Percentiles rank a stretch among this genome's conserved stretches.
phyloP scores from a whole-genome alignment of 2,329 filamentous ascomycete species.

The Curvularia verruculosa region DNA sequence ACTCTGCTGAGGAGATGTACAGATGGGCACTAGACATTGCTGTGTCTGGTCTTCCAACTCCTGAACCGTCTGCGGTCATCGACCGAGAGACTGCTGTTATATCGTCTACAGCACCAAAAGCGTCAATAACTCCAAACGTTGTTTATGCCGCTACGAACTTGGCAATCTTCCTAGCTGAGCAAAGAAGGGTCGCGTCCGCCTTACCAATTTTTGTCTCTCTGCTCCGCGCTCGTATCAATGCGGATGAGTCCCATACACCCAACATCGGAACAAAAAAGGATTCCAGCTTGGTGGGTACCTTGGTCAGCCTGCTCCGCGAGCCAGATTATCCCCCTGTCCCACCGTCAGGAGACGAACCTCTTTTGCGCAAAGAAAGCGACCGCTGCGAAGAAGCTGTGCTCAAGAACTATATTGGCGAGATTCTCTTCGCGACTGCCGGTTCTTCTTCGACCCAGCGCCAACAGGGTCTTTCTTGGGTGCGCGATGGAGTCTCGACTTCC shows the following conservation, averaged over 20 bases:
- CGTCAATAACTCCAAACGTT: slow-evolving; percentile 72
- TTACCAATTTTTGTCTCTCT: slow-evolving; percentile 86
- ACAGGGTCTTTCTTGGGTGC: slow-evolving; percentile 85
- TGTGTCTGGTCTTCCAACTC: slow-evolving; percentile 59
- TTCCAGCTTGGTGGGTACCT: slow-evolving; percentile 35
- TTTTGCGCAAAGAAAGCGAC: slow-evolving; percentile 67
- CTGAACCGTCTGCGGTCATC: slow-evolving; percentile 55
- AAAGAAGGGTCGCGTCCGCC: slow-evolving; percentile 69
- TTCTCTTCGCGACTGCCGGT: slow-evolving; percentile 75
- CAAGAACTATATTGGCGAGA: slow-evolving; percentile 91
- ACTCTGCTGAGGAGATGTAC: slow-evolving; percentile 74
- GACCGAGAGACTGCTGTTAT: slow-evolving; percentile 67
- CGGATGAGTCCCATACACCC: slow-evolving; percentile 54
- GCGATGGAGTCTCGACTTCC: slow-evolving; percentile 76
- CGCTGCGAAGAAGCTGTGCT: slow-evolving; percentile 85
- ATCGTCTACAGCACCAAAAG: slow-evolving; percentile 59
- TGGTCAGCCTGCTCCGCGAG: slow-evolving; percentile 53
- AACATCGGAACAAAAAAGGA: slow-evolving; percentile 27
- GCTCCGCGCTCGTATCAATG: slow-evolving; percentile 73
- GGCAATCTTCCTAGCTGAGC: slow-evolving; percentile 76
- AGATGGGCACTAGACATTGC: slow-evolving; percentile 78
- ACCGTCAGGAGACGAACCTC: slow-evolving; percentile 70
- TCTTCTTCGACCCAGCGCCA: slow-evolving; percentile 46
- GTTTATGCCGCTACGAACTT: slow-evolving; percentile 76
- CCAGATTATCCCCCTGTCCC: slow-evolving; percentile 72